A percentile compares a stretch with the other conserved stretches of the same genome.
These are phyloP conservation scores for Ceratocystis harringtonii DNA, from an alignment of 2,329 filamentous ascomycete species.

Conservation along the genomic window DNA sequence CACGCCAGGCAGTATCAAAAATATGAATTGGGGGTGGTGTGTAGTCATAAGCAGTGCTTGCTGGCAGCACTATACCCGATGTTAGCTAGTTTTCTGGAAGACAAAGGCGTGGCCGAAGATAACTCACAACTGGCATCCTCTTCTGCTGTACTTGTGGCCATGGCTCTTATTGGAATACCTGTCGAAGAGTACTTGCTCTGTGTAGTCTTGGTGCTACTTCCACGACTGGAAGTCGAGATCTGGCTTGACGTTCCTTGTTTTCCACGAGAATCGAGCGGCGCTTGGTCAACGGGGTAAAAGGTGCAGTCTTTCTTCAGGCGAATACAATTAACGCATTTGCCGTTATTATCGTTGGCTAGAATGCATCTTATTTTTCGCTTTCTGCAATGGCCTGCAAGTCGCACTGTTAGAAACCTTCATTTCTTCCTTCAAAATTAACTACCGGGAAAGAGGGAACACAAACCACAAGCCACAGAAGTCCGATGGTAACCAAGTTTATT, in stretches of 20 bases:
- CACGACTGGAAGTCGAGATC: not conserved
- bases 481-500: conserved; percentile 94
- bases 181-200: conserved; percentile 24
- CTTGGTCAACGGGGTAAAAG: conserved; percentile 76
- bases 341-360: conserved; percentile 54
- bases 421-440: not conserved
- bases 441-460: conserved; percentile 30
- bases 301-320: conserved; percentile 87
- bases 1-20: not conserved
- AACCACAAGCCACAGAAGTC: conserved; percentile 90
- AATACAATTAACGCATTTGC: conserved; percentile 83
- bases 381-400: conserved; percentile 62
- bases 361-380: conserved; percentile 88
- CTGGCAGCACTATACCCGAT: not conserved
- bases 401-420: not conserved
- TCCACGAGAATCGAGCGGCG: conserved; percentile 32
- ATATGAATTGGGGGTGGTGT: not conserved
- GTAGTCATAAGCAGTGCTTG: not conserved
- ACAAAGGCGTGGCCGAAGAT: conserved; percentile 26
- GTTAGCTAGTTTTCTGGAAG: not conserved
- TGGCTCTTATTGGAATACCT: conserved; percentile 29
- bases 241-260: conserved; percentile 27
- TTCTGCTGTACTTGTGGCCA: conserved; percentile 25
- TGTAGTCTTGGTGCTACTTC: not conserved
- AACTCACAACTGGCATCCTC: conserved; percentile 30